Conservation (phyloP, 495 filamentous ascomycete species). For the Tuber melanosporum region DNA sequence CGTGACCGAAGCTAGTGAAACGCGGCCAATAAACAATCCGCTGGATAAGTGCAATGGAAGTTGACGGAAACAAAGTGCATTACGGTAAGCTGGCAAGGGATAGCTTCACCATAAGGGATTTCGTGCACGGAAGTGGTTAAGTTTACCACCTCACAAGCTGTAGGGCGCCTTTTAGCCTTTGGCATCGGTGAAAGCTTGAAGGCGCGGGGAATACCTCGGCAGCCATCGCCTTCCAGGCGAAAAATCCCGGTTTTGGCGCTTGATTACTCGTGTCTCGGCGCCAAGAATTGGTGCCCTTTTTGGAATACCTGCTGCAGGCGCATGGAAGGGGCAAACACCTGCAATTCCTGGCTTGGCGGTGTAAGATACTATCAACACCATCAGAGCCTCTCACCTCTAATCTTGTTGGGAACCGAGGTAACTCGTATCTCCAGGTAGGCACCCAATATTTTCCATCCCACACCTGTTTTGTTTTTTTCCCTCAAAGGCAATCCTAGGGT, state of each 20-base stretch:
- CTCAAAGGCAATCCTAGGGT: not conserved
- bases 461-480: not conserved
- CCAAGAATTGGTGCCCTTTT: too few species aligned
- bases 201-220: not conserved
- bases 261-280: not conserved
- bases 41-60: not conserved
- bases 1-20: not conserved
- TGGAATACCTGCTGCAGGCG: not conserved
- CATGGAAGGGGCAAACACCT: not conserved
- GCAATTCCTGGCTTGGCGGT: not conserved
- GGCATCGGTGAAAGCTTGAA: not conserved
- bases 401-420: too few species aligned
- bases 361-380: too few species aligned
- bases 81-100: not conserved
- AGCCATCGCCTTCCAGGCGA: not conserved
- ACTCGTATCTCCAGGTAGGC: too few species aligned
- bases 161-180: not conserved
- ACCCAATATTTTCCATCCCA: too few species aligned
- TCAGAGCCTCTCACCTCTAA: too few species aligned
- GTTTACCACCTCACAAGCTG: not conserved
- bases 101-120: not conserved
- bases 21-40: not conserved
- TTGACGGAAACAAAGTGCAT: not conserved
- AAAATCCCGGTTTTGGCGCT: not conserved
- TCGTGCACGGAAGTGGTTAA: not conserved